Evolutionary conservation across 129 eudicot genomes (phyloP), one percentile per base, ranked within the genome.

Genomic region (Chrysanthemum makinoi): DNA sequence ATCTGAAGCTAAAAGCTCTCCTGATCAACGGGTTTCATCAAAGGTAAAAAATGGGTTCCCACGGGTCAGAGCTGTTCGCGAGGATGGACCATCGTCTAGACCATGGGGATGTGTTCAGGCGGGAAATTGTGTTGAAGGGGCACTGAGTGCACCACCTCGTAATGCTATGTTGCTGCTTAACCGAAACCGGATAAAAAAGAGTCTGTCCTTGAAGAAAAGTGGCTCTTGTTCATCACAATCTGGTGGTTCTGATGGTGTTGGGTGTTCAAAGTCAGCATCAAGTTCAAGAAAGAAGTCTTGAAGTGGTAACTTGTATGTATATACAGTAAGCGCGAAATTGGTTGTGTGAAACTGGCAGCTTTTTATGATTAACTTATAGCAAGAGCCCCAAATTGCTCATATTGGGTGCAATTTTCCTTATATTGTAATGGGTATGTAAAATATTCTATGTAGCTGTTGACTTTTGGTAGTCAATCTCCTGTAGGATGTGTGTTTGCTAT

Each of bases 111-210:
- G 97, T 81, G 86, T 57, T 9, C 94, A 79, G 74, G 91, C 84
- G 0, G 94, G 96, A 16, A 91, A 81, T 62, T 88, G 96, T 44
- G 91, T 88, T 65, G 91, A 85, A 83, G 93, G 96, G 71, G 97
- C 91, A 6, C 66, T 91, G 79, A 89, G 78, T 54, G 78, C 80
- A 35, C 97, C 96, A 17, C 77, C 82, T 10, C 75, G 72, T 18
- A 80, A 75, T 74, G 75, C 86, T 7, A 73, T 88, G 92, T 11
- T 88, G 80, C 69, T 88, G 16, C 85, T 91, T 10, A 88, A 80
- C 77, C 70, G 90, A 16, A 84, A 74, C 64, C 74, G 83, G 62
- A 73, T 83, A 0, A 80, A 75, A 46, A 88, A 88, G 72, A 84
- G 78, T 70, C 78, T 82, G 6, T 79, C 91, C 2, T 48, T 84